Conservation (phyloP, 2,329 filamentous ascomycete genomes). For the Xylariales sp. region DNA sequence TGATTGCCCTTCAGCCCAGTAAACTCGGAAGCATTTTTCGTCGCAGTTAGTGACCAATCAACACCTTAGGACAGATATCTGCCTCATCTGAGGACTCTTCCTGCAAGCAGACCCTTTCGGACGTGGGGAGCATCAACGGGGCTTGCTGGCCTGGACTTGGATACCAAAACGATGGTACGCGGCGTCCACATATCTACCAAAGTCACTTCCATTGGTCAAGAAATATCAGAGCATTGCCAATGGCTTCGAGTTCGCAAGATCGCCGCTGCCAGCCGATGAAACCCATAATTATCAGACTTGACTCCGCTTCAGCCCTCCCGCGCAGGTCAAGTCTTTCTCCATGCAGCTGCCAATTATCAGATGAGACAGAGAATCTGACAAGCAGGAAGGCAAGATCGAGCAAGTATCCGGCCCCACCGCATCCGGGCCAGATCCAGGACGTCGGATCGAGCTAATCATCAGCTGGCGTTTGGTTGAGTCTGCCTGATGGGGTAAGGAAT, state of each 20-base stretch:
- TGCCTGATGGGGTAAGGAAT: neutral
- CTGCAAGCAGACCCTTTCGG: neutral
- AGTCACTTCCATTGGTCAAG: neutral
- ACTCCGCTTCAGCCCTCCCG: no score
- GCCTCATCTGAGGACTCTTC: no score
- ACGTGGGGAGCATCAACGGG: neutral
- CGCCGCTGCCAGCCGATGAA: neutral
- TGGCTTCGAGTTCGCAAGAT: neutral
- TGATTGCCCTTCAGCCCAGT: no score
- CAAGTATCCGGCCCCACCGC: neutral
- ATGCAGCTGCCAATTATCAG: no score
- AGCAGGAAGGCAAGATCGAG: conserved; percentile 6
- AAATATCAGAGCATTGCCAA: neutral
- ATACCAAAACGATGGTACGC: no score
- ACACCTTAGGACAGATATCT: no score
- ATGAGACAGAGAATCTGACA: no score
- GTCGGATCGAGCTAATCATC: conserved; percentile 2
- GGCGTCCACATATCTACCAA: no score
- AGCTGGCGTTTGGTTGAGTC: neutral
- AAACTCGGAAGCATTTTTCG: no score
- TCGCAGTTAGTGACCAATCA: no score
- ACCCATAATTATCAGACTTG: no score
- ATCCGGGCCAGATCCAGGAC: neutral
- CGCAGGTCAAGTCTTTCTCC: no score
- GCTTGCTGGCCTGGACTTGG: neutral